These are phyloP conservation scores for Eucalyptus viminalis DNA, from an alignment of 345 rosid genomes.

Conservation along the genomic window DNA sequence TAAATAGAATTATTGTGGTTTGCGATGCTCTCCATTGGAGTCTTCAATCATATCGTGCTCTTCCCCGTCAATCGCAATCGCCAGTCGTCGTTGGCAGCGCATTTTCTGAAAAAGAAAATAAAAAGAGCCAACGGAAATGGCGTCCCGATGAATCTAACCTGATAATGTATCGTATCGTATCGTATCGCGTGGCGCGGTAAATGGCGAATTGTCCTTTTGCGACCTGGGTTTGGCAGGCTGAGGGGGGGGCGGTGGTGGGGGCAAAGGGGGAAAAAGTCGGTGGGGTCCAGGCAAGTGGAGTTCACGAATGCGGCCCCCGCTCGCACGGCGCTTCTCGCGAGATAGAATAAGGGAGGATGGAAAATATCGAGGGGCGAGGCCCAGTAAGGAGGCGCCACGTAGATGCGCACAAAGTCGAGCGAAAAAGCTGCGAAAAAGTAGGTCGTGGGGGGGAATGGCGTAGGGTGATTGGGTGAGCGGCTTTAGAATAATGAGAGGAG, in stretches of 20 bases:
- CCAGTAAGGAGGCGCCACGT: background rate
- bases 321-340: background rate
- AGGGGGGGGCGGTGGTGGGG: background rate
- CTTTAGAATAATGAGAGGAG: background rate
- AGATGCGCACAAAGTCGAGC: background rate
- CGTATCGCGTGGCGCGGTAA: background rate
- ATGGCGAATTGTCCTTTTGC: background rate
- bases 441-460: background rate
- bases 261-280: background rate
- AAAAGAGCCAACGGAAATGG: background rate
- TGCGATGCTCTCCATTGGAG: background rate
- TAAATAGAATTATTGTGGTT: slow-evolving; percentile 9
- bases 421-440: background rate
- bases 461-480: background rate
- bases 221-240: background rate
- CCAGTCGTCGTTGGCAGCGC: background rate
- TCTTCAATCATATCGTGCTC: background rate
- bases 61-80: background rate
- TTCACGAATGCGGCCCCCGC: background rate
- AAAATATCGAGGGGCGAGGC: background rate
- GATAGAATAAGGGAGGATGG: background rate
- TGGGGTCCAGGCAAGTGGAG: background rate
- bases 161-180: background rate
- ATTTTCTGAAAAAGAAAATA: background rate
- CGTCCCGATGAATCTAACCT: background rate